Conservation (phyloP, 352 stramenopile genomes). For the Globisporangium alternatum region DNA sequence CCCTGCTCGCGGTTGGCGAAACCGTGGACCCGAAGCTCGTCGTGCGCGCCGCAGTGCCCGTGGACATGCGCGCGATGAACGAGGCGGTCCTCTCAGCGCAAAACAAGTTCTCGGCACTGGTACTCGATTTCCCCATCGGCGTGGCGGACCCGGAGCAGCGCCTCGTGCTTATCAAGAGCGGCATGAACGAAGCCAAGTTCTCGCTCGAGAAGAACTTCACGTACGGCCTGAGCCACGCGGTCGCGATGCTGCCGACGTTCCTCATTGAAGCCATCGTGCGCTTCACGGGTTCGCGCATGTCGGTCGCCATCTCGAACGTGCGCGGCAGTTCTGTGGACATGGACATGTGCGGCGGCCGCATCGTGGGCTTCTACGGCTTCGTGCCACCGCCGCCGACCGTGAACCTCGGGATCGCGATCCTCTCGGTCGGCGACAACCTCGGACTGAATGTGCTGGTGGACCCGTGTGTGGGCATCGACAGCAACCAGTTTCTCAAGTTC, state of each 20-base stretch:
- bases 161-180: conserved; percentile 38
- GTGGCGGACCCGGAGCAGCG: conserved; percentile 43
- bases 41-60: conserved; percentile 68
- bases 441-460: conserved; percentile 77
- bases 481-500: conserved; percentile 60
- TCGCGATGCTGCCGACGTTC: conserved; percentile 50
- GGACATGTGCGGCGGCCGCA: conserved; percentile 44
- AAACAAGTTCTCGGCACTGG: conserved; percentile 79
- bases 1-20: conserved; percentile 40
- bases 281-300: conserved; percentile 55
- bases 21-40: conserved; percentile 41
- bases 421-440: conserved; percentile 67
- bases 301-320: conserved; percentile 70
- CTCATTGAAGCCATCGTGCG: conserved; percentile 54
- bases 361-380: conserved; percentile 71
- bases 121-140: conserved; percentile 73
- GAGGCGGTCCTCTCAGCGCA: conserved; percentile 56
- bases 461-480: conserved; percentile 56
- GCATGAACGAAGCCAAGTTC: conserved; percentile 78
- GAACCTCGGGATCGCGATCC: conserved; percentile 73
- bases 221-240: conserved; percentile 52
- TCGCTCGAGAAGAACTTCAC: conserved; percentile 79
- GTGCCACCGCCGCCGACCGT: conserved; percentile 74
- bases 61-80: conserved; percentile 73
- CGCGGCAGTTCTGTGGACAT: conserved; percentile 51